Percentiles rank a stretch among this genome's conserved stretches.
phyloP scores from a whole-genome alignment of 2,329 filamentous ascomycete genomes.

The Penicillium sp. region DNA sequence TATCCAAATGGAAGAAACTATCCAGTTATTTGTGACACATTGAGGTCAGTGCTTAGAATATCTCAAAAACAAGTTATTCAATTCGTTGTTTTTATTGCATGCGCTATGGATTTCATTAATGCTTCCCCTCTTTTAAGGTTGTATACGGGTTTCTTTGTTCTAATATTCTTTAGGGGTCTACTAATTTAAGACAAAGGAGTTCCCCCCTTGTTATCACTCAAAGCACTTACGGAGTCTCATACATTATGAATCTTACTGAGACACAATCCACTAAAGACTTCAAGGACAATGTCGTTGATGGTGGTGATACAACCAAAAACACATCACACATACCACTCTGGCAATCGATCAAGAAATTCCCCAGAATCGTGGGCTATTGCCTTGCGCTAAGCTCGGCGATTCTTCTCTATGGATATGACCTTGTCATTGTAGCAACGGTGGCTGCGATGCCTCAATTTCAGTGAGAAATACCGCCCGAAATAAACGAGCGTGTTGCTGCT shows the following conservation, averaged over 20 bases:
- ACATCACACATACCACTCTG: constrained; percentile 12
- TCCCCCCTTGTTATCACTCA: not conserved
- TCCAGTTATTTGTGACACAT: not conserved
- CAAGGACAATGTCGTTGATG: constrained; percentile 5
- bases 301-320: not conserved
- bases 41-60: not conserved
- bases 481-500: not conserved
- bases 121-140: not conserved
- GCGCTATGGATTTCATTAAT: not conserved
- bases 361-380: constrained; percentile 16
- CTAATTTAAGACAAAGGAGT: not conserved
- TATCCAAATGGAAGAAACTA: not conserved
- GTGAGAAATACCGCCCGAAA: constrained; percentile 10
- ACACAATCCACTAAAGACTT: not conserved
- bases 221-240: not conserved
- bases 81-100: constrained; percentile 1
- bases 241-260: not conserved
- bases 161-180: not conserved
- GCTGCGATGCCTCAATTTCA: constrained; percentile 30
- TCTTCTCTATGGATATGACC: constrained; percentile 29
- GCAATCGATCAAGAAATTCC: constrained; percentile 17
- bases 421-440: constrained; percentile 28
- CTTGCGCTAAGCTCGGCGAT: constrained; percentile 21
- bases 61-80: not conserved
- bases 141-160: constrained; percentile 1